A percentile compares a stretch with the other conserved stretches of the same genome.
phyloP scores from a whole-genome alignment of 768 basidiomycete genomes.

The Ramaria sp. region DNA sequence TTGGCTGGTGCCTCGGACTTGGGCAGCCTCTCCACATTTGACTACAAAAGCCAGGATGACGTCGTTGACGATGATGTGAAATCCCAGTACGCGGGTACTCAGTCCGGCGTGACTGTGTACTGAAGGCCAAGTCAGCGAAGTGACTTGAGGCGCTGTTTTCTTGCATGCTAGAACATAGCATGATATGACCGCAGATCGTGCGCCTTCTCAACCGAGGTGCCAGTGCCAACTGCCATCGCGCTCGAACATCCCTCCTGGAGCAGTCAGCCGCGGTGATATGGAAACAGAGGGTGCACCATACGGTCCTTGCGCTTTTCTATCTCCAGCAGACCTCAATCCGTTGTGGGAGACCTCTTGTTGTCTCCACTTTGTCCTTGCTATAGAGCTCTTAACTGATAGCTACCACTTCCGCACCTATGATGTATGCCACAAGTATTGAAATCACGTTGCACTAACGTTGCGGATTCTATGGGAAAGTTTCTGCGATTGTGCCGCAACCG shows the following conservation, averaged over 20 bases:
- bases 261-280: not conserved
- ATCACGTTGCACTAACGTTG: not conserved
- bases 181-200: not conserved
- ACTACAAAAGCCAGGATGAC: constrained; percentile 89
- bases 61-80: constrained; percentile 79
- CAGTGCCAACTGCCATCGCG: not conserved
- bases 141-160: not conserved
- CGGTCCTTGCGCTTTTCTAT: not conserved
- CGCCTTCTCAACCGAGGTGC: not conserved
- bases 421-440: not conserved
- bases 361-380: not conserved
- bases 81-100: constrained; percentile 79
- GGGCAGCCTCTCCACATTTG: constrained; percentile 63
- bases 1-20: constrained; percentile 67
- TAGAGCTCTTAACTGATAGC: not conserved
- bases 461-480: constrained; percentile 8
- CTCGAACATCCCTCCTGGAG: not conserved
- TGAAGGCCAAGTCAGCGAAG: constrained; percentile 21
- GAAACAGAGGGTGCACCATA: not conserved
- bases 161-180: not conserved
- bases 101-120: constrained; percentile 78
- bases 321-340: not conserved
- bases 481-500: constrained; percentile 64
- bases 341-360: not conserved
- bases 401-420: not conserved